phyloP scores from a whole-genome alignment of 257 asterid species.

The Primulina tabacum region DNA sequence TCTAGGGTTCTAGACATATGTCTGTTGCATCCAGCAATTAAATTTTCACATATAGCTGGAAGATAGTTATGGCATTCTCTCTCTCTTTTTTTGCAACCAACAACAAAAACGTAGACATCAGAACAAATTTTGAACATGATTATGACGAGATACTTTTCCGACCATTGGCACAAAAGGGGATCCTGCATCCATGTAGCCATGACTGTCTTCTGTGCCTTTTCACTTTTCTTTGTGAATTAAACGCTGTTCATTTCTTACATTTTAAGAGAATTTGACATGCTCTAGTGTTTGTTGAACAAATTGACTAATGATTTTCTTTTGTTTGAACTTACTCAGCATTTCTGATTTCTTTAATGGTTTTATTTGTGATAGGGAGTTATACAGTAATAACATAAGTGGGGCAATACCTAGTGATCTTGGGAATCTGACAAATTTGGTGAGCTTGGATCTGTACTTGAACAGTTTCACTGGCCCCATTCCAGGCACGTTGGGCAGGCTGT shows the following conservation, averaged over 20 bases:
- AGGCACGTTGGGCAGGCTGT: constrained; percentile 78
- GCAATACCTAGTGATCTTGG: constrained; percentile 84
- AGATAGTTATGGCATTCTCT: not conserved
- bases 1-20: not conserved
- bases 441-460: constrained; percentile 98
- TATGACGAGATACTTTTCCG: not conserved
- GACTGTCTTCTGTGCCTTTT: not conserved
- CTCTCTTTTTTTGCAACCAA: not conserved
- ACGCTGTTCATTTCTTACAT: not conserved
- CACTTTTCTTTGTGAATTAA: not conserved
- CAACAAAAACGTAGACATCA: not conserved
- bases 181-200: not conserved
- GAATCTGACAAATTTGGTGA: constrained; percentile 92
- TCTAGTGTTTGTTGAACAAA: not conserved
- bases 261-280: not conserved
- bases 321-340: constrained; percentile 16
- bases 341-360: constrained; percentile 12
- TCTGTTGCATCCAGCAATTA: not conserved
- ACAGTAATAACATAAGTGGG: constrained; percentile 90
- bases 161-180: not conserved
- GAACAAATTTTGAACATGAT: not conserved
- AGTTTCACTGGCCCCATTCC: constrained; percentile 86
- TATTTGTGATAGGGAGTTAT: constrained; percentile 67
- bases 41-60: not conserved
- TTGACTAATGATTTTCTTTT: constrained; percentile 3